Evolutionary conservation across 441 rosid genomes (phyloP), one percentile per base, ranked within the genome.

Genomic region (Lepidium campestre): DNA sequence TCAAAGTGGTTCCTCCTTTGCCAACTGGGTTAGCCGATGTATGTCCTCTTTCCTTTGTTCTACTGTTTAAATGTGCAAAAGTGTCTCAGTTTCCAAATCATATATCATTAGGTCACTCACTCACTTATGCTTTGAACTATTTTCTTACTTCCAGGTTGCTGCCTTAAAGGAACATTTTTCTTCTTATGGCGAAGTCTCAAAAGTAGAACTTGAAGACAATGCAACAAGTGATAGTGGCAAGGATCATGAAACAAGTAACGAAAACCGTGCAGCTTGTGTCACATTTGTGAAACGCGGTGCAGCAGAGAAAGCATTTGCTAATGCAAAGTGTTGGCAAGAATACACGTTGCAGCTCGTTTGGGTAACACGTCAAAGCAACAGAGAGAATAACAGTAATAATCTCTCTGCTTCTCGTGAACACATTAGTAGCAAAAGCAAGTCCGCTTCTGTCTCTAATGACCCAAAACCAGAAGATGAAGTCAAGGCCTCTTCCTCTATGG

Each of bases 261-360:
- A 69, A 48, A 76, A 45, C 73, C 79, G 79, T 76, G 82, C 85
- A 36, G 98, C 80, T 59, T 75, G 55, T 29, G 65, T 95, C 63
- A 83, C 80, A 41, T 95, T 80, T 68, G 67, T 78, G 67, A 79
- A 82, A 39, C 94, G 91, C 6, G 77, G 49, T 15, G 78, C 91
- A 31, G 98, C 98, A 8, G 98, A 90, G 79, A 86, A 71, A 73
- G 99, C 99, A 50, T 90, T 88, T 74, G 50, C 65, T 13, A 87
- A 86, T 76, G 93, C 86, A 76, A 95, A 90, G 78, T 77, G 80
- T 74, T 95, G 98, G 98, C 79, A 82, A 77, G 96, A 89, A 72
- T 83, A 86, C 57, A 75, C 60, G 70, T 79, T 95, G 82, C 85
- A 81, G 80, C 80, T 91, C 46, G 49, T 40, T 39, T 95, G 99